phyloP scores from a whole-genome alignment of 1,139 yeast species.

The Candida buenavistaensis region DNA sequence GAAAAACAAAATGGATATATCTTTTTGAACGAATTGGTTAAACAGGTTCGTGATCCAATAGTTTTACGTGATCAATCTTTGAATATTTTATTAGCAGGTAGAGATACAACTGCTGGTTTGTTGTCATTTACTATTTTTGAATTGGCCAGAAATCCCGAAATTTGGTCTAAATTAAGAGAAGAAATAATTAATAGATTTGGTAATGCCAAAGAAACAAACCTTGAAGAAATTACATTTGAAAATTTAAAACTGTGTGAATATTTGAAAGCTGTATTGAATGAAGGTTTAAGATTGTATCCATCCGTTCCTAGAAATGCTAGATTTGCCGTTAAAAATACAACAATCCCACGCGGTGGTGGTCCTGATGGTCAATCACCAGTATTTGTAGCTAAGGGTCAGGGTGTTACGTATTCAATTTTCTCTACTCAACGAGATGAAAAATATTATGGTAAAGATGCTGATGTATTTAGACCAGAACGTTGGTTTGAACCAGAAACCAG shows the following conservation, averaged over 20 bases:
- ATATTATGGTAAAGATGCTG: slow-evolving; percentile 49
- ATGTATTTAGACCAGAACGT: slow-evolving; percentile 47
- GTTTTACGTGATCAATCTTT: slow-evolving; percentile 46
- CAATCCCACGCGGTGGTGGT: slow-evolving; percentile 56
- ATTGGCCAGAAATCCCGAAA: slow-evolving; percentile 40
- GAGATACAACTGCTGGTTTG: slow-evolving; percentile 50
- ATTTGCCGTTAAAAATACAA: slow-evolving; percentile 42
- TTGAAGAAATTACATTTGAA: slow-evolving; percentile 29
- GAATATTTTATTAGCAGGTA: slow-evolving; percentile 46
- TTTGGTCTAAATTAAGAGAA: slow-evolving; percentile 33
- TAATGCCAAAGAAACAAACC: not conserved
- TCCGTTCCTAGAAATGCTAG: slow-evolving; percentile 52
- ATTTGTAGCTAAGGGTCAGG: slow-evolving; percentile 40
- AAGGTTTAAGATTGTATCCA: slow-evolving; percentile 51
- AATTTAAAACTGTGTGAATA: slow-evolving; percentile 46
- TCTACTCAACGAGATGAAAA: slow-evolving; percentile 38
- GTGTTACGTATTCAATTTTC: slow-evolving; percentile 32
- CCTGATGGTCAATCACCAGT: slow-evolving; percentile 41
- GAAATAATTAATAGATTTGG: slow-evolving; percentile 34
- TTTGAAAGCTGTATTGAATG: slow-evolving; percentile 48
- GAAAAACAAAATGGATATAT: slow-evolving; percentile 34
- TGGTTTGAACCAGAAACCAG: slow-evolving; percentile 32
- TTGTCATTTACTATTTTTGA: slow-evolving; percentile 42
- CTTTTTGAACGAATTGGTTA: slow-evolving; percentile 46
- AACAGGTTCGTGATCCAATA: slow-evolving; percentile 43